Evolutionary conservation across 345 rosid genomes (phyloP).

Genomic region (Murraya koenigii): DNA sequence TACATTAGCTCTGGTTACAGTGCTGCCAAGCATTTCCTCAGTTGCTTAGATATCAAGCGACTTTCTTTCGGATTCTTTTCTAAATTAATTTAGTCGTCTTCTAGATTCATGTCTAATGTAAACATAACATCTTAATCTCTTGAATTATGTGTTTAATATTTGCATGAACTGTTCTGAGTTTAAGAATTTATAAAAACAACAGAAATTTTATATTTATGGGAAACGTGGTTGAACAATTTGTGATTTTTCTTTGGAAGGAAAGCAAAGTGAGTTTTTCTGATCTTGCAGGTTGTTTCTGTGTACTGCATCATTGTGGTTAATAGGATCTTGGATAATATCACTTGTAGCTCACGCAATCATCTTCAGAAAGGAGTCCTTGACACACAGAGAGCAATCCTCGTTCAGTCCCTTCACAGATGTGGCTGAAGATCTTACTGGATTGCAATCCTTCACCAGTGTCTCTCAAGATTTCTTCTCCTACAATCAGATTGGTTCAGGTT

Average conservation of each 20-base stretch:
- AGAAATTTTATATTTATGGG: background rate
- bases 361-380: slow-evolving; percentile 47
- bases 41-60: background rate
- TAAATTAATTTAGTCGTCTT: background rate
- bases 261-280: background rate
- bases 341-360: slow-evolving; percentile 41
- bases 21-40: slow-evolving; percentile 23
- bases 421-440: slow-evolving; percentile 50
- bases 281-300: slow-evolving; percentile 46
- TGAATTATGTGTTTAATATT: background rate
- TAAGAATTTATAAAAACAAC: background rate
- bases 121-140: background rate
- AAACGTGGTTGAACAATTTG: background rate
- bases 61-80: background rate
- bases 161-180: background rate
- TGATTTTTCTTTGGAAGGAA: background rate
- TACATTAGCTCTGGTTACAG: slow-evolving; percentile 6
- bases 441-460: slow-evolving; percentile 40
- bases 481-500: slow-evolving; percentile 45
- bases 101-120: background rate
- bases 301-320: slow-evolving; percentile 55
- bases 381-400: slow-evolving; percentile 46
- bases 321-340: slow-evolving; percentile 55
- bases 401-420: slow-evolving; percentile 52
- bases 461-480: slow-evolving; percentile 45